Conservation (phyloP, 106 monocot species). For the Phalaenopsis aphrodite region DNA sequence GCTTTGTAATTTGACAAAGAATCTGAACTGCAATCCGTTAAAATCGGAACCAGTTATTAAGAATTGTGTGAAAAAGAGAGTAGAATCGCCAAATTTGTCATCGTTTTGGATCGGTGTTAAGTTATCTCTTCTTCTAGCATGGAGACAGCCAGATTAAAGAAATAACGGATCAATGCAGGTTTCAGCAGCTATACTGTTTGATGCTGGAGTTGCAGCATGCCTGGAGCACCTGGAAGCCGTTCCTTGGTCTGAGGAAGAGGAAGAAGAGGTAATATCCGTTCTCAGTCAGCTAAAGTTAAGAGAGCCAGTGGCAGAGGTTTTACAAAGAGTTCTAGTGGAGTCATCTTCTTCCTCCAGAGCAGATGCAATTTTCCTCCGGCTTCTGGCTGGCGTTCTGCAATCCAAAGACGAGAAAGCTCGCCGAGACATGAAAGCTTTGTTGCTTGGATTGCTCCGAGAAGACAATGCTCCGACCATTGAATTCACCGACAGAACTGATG, state of each 20-base stretch:
- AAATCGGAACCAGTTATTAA: not conserved
- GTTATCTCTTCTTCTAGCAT: no score
- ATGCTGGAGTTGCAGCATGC: conserved; percentile 37
- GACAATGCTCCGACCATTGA: conserved; percentile 1
- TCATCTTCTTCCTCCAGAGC: conserved; percentile 21
- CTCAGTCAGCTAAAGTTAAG: conserved; percentile 23
- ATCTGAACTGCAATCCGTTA: not conserved
- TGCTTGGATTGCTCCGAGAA: conserved; percentile 27
- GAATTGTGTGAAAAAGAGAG: not conserved
- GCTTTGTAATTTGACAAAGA: not conserved
- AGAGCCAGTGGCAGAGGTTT: conserved; percentile 12
- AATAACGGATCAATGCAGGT: conserved; percentile 24
- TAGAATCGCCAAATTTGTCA: not conserved
- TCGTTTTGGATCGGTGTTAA: not conserved
- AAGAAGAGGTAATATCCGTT: conserved; percentile 27
- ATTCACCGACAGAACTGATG: conserved; percentile 5
- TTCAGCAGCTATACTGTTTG: conserved; percentile 47
- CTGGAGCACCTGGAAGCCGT: conserved; percentile 45
- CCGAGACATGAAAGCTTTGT: conserved; percentile 40
- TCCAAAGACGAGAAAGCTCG: conserved; percentile 61
- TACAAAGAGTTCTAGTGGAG: conserved; percentile 36
- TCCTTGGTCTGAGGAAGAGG: conserved; percentile 62
- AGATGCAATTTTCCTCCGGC: conserved; percentile 20
- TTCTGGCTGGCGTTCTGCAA: conserved; percentile 33
- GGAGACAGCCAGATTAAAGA: not conserved